Percentiles rank a stretch among this genome's conserved stretches.
Evolutionary conservation across 129 eudicot genomes (phyloP).

Genomic region (Arctium minus): DNA sequence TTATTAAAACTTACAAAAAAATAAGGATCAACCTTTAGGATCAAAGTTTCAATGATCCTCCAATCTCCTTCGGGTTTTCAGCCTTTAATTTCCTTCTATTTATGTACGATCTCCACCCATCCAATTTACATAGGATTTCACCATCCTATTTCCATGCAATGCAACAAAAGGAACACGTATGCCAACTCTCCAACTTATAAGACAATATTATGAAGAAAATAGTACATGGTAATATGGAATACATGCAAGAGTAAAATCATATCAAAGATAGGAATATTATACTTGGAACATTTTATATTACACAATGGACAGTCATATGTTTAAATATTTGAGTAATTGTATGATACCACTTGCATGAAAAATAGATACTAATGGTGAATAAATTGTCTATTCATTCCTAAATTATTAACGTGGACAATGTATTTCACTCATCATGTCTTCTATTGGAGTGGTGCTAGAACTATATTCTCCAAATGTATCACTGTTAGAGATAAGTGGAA

Average conservation of each 20-base stretch:
- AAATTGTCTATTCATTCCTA: not conserved
- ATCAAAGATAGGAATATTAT: not conserved
- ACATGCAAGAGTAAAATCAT: not conserved
- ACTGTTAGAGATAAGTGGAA: not conserved
- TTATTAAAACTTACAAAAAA: no score
- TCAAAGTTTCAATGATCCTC: no score
- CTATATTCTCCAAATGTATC: constrained; percentile 6
- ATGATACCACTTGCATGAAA: no score
- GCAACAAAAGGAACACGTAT: no score
- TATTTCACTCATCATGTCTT: not conserved
- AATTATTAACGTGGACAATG: not conserved
- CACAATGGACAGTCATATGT: not conserved
- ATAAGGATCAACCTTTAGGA: no score
- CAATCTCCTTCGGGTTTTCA: no score
- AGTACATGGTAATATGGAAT: not conserved
- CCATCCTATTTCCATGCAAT: no score
- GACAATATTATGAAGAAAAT: not conserved
- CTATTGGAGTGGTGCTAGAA: not conserved
- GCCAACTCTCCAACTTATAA: no score
- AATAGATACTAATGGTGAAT: no score
- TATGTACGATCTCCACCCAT: no score
- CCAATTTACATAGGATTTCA: no score
- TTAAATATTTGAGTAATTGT: not conserved
- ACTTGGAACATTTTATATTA: not conserved
- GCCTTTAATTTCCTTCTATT: no score